A percentile compares a stretch with the other conserved stretches of the same genome.
Evolutionary conservation across 2,329 filamentous ascomycete species (phyloP).

Genomic region (Aaosphaeria arxii): DNA sequence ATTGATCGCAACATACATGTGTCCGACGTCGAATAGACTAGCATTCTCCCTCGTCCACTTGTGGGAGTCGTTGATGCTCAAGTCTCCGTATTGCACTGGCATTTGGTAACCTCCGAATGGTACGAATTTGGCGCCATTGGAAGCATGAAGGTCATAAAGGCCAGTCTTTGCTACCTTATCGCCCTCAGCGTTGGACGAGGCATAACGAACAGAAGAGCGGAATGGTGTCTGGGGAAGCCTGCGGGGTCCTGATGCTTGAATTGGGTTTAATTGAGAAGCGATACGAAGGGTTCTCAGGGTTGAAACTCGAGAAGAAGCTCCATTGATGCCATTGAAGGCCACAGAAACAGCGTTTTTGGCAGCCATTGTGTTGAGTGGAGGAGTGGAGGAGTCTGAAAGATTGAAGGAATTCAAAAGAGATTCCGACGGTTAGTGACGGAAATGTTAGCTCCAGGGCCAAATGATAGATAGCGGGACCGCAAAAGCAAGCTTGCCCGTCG

Average conservation of each 20-base stretch:
- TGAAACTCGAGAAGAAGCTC: constrained; percentile 11
- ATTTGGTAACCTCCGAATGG: constrained; percentile 93
- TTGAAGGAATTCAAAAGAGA: constrained; percentile 1
- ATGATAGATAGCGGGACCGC: neutral
- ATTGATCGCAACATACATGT: constrained; percentile 66
- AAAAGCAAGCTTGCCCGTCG: neutral
- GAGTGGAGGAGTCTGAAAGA: constrained; percentile 4
- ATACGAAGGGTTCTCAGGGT: constrained; percentile 10
- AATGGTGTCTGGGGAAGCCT: constrained; percentile 12
- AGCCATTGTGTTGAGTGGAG: constrained; percentile 21
- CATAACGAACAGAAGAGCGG: constrained; percentile 19
- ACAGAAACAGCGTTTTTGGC: constrained; percentile 19
- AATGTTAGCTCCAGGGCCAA: neutral
- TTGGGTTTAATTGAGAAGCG: constrained; percentile 10
- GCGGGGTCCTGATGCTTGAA: constrained; percentile 23
- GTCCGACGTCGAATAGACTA: constrained; percentile 91
- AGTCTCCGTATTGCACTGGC: constrained; percentile 82
- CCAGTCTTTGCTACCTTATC: constrained; percentile 58
- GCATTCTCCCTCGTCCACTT: constrained; percentile 83
- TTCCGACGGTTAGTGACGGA: constrained; percentile 10
- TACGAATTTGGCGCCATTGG: constrained; percentile 86
- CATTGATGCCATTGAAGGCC: constrained; percentile 19
- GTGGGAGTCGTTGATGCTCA: constrained; percentile 81
- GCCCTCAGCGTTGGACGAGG: constrained; percentile 22
- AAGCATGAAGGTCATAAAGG: constrained; percentile 74